Percentiles rank a stretch among this genome's conserved stretches.
Evolutionary conservation across 2,329 filamentous ascomycete species (phyloP).

Genomic region (Bipolaris zeicola): DNA sequence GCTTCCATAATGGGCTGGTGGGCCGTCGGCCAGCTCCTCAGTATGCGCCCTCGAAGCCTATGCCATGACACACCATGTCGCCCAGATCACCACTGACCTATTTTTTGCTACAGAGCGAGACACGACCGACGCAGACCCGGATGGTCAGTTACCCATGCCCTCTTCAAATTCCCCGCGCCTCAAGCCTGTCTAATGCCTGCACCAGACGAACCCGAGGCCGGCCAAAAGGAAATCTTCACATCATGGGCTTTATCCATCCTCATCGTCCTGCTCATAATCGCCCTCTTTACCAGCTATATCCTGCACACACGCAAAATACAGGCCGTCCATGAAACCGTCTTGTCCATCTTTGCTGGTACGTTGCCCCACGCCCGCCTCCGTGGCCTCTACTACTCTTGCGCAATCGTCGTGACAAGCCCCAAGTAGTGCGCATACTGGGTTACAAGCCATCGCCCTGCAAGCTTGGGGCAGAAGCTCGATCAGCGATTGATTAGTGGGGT

Average conservation of each 20-base stretch:
- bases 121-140: constrained; percentile 54
- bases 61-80: neutral
- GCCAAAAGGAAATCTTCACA: constrained; percentile 90
- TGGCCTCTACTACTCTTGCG: constrained; percentile 2
- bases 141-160: constrained; percentile 44
- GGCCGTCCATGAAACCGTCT: constrained; percentile 95
- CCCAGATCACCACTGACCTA: constrained; percentile 9
- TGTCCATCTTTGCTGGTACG: constrained; percentile 93
- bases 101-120: constrained; percentile 47
- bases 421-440: constrained; percentile 16
- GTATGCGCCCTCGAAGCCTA: constrained; percentile 34
- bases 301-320: constrained; percentile 97
- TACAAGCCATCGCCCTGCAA: constrained; percentile 5
- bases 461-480: constrained; percentile 12
- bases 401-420: constrained; percentile 12
- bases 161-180: neutral
- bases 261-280: constrained; percentile 89
- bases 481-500: constrained; percentile 18
- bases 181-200: constrained; percentile 44
- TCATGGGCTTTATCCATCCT: constrained; percentile 98
- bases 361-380: constrained; percentile 8
- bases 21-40: constrained; percentile 48
- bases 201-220: constrained; percentile 74
- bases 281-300: constrained; percentile 96
- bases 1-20: constrained; percentile 46